These are phyloP conservation scores for Hypoxylon sp. DNA, from an alignment of 2,329 filamentous ascomycete genomes.

Conservation along the genomic window DNA sequence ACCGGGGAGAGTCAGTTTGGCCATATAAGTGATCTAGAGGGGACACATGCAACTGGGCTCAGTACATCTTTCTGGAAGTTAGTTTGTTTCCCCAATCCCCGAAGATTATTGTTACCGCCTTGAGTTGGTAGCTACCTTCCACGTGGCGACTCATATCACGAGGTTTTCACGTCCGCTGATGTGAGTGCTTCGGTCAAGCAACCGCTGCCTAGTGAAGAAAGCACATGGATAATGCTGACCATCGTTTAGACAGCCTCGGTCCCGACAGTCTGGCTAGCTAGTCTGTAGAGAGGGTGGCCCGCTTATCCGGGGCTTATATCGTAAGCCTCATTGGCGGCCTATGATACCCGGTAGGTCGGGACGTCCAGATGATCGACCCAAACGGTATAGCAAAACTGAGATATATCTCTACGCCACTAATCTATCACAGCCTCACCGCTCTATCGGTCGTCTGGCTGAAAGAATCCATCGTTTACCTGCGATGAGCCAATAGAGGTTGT, in stretches of 20 bases:
- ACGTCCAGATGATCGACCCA: background rate
- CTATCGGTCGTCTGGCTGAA: background rate
- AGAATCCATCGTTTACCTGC: background rate
- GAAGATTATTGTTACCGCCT: too few species aligned
- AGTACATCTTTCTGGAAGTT: too few species aligned
- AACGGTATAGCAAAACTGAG: background rate
- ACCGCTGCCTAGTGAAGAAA: background rate
- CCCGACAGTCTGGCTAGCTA: background rate
- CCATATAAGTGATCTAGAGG: too few species aligned
- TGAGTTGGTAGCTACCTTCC: too few species aligned
- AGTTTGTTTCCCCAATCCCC: too few species aligned
- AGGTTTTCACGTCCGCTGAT: background rate
- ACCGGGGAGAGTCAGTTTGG: too few species aligned
- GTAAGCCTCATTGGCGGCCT: background rate
- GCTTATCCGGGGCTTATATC: background rate
- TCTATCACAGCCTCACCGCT: background rate
- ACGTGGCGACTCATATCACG: background rate
- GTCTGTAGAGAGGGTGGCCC: background rate
- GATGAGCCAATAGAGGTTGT: background rate
- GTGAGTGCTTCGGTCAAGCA: background rate
- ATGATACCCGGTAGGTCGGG: background rate
- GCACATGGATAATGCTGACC: background rate
- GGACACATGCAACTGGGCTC: too few species aligned
- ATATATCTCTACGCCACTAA: background rate
- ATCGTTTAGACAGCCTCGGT: background rate